Base-by-base conservation (phyloP, 306 rosid genomes). In the Erythrophleum fordii region DNA sequence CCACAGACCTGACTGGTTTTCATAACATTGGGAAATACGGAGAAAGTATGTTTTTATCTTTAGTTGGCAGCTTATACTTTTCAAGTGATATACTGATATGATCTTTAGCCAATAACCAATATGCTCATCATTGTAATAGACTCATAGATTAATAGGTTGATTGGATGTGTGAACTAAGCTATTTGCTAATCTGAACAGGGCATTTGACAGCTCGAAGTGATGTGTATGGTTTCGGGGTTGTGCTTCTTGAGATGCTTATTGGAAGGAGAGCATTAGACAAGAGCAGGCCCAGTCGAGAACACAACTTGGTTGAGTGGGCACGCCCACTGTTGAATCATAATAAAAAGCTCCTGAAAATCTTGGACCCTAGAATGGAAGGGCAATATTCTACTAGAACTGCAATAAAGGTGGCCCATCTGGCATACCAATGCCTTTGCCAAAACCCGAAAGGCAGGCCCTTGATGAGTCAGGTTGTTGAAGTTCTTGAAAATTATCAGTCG, bases 141-240 rank as follows among this genome's bases (percentile, higher is more conserved):
- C 28, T 56, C 26, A 75, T 59, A 64, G 46, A 20, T 64, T 34
- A 55, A 44, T 18, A 35, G 26, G 23, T 20, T 67, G 39, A 60
- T 42, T 56, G 52, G 49, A 28, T 80, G 18, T 81, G 61, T 72
- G 69, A 72, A 60, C 81, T 74, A 55, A 82, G 65, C 77, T 69
- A 52, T 69, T 18, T 61, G 18, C 80, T 64, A 60, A 83, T 83
- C n/a, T 76, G 44, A 76, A 72, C 94, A 93, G 97, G 97, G 68
- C 97, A 93, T 91, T 80, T 93, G 77, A 93, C 97, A 0, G 95
- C 97, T 76, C 90, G 97, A 71, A 93, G 97, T 18, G 97, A 93
- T 84, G 93, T 93, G 42, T 93, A 93, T 79, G 97, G 97, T 75
- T 93, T 91, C 68, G 97, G 97, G 82, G 97, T 93, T 5, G 95